Base-by-base conservation (phyloP, 2,329 filamentous ascomycete genomes). In the Periconia digitata region DNA sequence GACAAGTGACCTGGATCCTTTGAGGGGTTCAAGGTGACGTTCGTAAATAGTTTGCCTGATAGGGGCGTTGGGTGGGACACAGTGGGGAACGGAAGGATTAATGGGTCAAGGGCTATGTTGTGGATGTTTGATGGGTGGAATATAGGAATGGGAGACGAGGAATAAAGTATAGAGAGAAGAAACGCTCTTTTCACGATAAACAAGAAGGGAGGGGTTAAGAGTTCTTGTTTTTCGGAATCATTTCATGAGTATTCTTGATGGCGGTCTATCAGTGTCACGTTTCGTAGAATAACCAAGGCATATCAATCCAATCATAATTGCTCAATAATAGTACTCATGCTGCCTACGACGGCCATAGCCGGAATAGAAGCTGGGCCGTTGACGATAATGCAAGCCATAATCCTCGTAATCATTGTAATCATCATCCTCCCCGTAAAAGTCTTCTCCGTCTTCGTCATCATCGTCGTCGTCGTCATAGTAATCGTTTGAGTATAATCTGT, bases 381-480 rank as follows among this genome's bases (percentile, higher is more conserved):
- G 36, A 12, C 16, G 37, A 18, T 40, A 15, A 10, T 46, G 23
- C 18, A 43, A 42, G 2, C 48, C 47, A 22, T 54, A 44, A 13
- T 56, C 41, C n/a, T n/a, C n/a, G n/a, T 29, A 47, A 17, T 51
- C 47, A 13, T 48, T 32, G 4, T 54, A 43, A 15, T 48, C 47
- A 38, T 55, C 51, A 8, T 50, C 47, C 7, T 47, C 34, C 7
- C 48, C 46, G 10, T 48, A 49, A 15, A 21, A 40, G 44, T 54
- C 46, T 27, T 47, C 49, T 8, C 42, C 44, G 1, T 43, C n/a
- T 20, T 52, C 49, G 4, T 54, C 46, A 8, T 51, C 51, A 10
- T 52, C 57, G 15, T 55, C 51, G 22, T 55, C 51, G 42, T 53
- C 40, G 24, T 48, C 47, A 18, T 45, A 37, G 20, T 44, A 29